Conservation (phyloP, 192 early-diverging fungal genomes). For the Dissophora ornata region DNA sequence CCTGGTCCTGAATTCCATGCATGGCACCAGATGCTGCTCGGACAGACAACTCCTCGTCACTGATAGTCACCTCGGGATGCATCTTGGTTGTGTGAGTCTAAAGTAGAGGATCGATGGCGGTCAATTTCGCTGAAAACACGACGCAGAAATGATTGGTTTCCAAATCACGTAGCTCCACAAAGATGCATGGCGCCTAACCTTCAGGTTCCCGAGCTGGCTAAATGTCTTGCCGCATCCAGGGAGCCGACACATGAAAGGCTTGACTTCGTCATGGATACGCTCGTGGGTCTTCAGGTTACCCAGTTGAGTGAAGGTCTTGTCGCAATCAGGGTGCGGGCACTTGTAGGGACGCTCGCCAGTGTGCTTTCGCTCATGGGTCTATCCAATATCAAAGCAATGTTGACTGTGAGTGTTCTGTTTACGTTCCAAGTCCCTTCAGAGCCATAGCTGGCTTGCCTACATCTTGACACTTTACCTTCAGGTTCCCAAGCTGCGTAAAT, state of each 20-base stretch:
- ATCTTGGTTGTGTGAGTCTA: constrained; percentile 51
- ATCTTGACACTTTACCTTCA: constrained; percentile 46
- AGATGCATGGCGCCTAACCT: constrained; percentile 18
- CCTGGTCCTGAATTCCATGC: constrained; percentile 4
- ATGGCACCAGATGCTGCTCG: constrained; percentile 5
- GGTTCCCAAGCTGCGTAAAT: constrained; percentile 81
- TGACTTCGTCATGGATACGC: constrained; percentile 80
- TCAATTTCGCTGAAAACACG: too few relatives aligned
- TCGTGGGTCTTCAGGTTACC: constrained; percentile 85
- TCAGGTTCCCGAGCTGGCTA: constrained; percentile 80
- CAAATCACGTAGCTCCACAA: too few relatives aligned
- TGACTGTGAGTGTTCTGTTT: too few relatives aligned
- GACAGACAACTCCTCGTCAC: constrained; percentile 40
- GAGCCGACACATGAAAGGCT: constrained; percentile 77
- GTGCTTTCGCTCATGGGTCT: constrained; percentile 44
- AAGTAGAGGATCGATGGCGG: background rate
- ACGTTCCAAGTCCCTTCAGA: too few relatives aligned
- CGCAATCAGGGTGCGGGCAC: constrained; percentile 73
- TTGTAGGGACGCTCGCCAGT: constrained; percentile 39
- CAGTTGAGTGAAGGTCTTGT: constrained; percentile 78
- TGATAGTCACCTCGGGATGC: constrained; percentile 46
- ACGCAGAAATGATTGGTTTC: too few relatives aligned
- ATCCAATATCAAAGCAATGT: too few relatives aligned
- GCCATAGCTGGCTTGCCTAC: background rate
- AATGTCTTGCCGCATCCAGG: constrained; percentile 78